Base-by-base conservation (phyloP, 2,329 filamentous ascomycete genomes). In the Cytospora paraplurivora region DNA sequence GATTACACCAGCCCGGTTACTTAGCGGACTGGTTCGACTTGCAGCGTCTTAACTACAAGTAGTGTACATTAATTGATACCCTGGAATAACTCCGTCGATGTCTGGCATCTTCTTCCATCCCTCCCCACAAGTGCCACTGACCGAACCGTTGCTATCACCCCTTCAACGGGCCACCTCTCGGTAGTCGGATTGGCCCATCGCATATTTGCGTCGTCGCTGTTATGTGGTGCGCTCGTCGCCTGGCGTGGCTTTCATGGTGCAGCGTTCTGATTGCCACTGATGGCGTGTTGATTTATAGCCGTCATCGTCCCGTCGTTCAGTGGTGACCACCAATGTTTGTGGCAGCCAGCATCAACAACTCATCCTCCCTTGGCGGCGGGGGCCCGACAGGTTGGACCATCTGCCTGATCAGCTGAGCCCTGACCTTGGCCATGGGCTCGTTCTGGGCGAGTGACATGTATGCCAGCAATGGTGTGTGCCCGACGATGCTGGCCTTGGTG, bases 381-480 rank as follows among this genome's bases (percentile, higher is more conserved):
- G 84, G 82, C 1, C 84, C 84, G 59, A 78, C 81, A 0, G 85
- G 85, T 68, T 87, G 85, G 54, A 89, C 78, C 87, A 90, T 90
- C 82, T 88, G 88, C 73, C 96, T 90, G 70, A 98, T 89, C 79
- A 97, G 84, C 76, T 87, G 83, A 15, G 89, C 87, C 67, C 93
- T 84, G 59, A 95, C 87, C 76, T 93, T 92, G 76, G 93, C 89
- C 63, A 89, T 83, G 7, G 91, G 85, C 76, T 96, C 92, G 55
- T 95, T 95, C 79, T 96, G 87, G 0, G 93, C 94, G 56, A 98
- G 87, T 19, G 91, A 85, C 82, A 97, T 93, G 76, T 97, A 97
- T 47, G 91, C 87, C 17, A 98, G 82, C 66, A 97, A 82, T 8
- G 93, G 90, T 17, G 93, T 91, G 75, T 99, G 95, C 21, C 95